Evolutionary conservation across 2,329 filamentous ascomycete species (phyloP).

Genomic region (Plenodomus lindquistii): DNA sequence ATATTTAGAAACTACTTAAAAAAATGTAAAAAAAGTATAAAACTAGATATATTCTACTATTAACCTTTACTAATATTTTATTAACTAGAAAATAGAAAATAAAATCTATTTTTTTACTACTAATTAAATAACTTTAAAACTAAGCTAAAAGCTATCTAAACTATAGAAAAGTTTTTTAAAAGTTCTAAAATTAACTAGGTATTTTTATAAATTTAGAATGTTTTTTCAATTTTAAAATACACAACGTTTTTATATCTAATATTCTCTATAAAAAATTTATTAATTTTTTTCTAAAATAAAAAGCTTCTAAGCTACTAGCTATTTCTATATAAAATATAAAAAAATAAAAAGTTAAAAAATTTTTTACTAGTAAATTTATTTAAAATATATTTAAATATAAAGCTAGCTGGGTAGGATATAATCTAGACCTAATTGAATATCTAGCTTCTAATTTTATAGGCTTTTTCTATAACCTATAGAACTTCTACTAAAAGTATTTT

Average conservation of each 20-base stretch:
- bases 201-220: background rate
- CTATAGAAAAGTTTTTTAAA: background rate
- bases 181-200: background rate
- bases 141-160: conserved; percentile 1
- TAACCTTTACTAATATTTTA: background rate
- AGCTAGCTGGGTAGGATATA: background rate
- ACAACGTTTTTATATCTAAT: background rate
- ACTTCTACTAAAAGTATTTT: background rate
- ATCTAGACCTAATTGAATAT: background rate
- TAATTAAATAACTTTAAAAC: background rate
- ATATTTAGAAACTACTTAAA: background rate
- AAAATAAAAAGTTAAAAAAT: background rate
- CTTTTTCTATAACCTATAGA: background rate
- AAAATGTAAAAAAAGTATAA: background rate
- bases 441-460: background rate
- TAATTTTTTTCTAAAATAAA: background rate
- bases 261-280: background rate
- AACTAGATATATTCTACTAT: background rate
- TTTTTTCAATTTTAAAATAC: background rate
- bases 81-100: background rate
- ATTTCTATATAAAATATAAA: background rate
- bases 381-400: background rate
- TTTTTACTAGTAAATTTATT: background rate
- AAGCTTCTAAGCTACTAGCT: background rate
- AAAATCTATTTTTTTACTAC: background rate